A percentile compares a stretch with the other conserved stretches of the same genome.
These are phyloP conservation scores for Acanthamoeba comandoni DNA, from an alignment of 208 protist species.

Conservation along the genomic window DNA sequence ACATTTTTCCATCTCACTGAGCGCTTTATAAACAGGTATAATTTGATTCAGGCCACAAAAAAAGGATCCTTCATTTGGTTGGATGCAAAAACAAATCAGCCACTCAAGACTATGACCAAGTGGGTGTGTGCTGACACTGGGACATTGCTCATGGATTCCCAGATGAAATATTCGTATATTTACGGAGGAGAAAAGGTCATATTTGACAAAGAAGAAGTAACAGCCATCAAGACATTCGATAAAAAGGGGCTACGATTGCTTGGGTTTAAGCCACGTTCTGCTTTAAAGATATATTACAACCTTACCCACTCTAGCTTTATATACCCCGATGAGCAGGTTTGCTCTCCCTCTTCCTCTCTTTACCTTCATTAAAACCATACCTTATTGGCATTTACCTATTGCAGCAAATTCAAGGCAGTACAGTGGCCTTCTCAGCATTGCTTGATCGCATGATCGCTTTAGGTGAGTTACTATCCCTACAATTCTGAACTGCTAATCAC, in stretches of 20 bases:
- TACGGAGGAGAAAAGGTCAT: constrained; percentile 82
- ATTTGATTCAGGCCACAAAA: constrained; percentile 40
- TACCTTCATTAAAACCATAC: too few relatives aligned
- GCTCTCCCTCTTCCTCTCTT: constrained; percentile 54
- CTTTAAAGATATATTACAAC: constrained; percentile 76
- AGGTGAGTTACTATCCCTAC: too few relatives aligned
- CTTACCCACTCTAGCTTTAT: constrained; percentile 76
- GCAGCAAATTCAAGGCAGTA: constrained; percentile 69
- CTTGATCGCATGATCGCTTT: constrained; percentile 70
- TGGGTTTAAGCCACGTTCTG: constrained; percentile 79
- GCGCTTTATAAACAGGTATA: constrained; percentile 61
- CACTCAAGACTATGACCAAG: constrained; percentile 72
- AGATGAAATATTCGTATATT: constrained; percentile 75
- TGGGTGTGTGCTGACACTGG: constrained; percentile 79
- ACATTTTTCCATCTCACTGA: not conserved
- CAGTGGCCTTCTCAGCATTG: constrained; percentile 75
- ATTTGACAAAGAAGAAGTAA: constrained; percentile 80
- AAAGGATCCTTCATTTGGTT: constrained; percentile 68
- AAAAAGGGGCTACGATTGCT: constrained; percentile 63
- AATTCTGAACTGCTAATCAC: too few relatives aligned
- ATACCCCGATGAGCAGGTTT: constrained; percentile 81
- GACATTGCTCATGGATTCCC: constrained; percentile 54
- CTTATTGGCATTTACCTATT: constrained; percentile 1
- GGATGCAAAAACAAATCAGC: constrained; percentile 78
- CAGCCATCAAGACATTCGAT: constrained; percentile 74